Base-by-base conservation (phyloP, 805 yeast species). In the Candida tallmaniae region DNA sequence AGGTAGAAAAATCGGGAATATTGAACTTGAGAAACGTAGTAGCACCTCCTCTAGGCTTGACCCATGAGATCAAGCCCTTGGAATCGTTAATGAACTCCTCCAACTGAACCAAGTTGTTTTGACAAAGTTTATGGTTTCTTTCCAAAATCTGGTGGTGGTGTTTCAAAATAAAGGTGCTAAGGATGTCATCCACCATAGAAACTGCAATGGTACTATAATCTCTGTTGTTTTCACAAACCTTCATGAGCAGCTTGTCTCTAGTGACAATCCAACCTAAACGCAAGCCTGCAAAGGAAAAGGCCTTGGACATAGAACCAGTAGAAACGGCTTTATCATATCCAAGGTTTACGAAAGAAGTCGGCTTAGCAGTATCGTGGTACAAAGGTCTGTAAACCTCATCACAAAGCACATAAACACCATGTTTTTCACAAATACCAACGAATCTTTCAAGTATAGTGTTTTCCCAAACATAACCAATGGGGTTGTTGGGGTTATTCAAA, bases 321-420 rank as follows among this genome's bases (percentile, higher is more conserved):
- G 68, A 60, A 24, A 74, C 58, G 4, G 71, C 66, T 39, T 61
- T 64, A 2, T 57, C 59, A 38, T 69, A 69, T 3, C 57, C 58
- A 16, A 72, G 47, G 22, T 61, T 54, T 9, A 66, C 63, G 10
- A 68, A 59, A 3, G 74, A 65, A 20, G 50, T 51, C 5, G 31
- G 26, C 4, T 36, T 36, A 0, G 18, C 31, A 6, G 55, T 41
- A 4, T 66, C 56, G 47, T 73, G 76, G 47, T 58, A 70, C 32
- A 74, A 52, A 8, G 79, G 80, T 7, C 78, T 52, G 45, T 74
- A 74, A 6, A 74, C 79, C 42, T 74, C 79, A 48, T 74, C 80
- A 29, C 70, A 62, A 31, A 71, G 47, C 7, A 74, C 36, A 31
- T 62, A 62, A 6, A 58, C 54, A 27, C 52, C 60, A 12, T 50